Evolutionary conservation across 225 moss, liverwort and hornwort genomes (phyloP), one percentile per base, ranked within the genome.

Genomic region (Physcomitrellopsis africana): DNA sequence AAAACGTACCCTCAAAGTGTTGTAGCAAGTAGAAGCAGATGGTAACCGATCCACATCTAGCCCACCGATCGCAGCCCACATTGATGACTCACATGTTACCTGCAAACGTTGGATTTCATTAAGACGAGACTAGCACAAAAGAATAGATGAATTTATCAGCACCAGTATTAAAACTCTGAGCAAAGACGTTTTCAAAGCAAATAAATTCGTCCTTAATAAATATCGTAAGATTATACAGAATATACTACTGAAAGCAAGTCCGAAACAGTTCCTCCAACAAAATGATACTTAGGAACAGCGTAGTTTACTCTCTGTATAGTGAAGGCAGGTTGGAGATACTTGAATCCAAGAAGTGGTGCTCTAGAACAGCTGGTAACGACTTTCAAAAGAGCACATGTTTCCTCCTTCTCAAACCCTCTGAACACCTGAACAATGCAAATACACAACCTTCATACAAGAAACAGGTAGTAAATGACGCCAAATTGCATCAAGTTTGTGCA

Each of bases 361-460:
- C 94, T 84, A 37, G 94, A 95, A 85, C 94, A 95, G 79, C 94
- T 95, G 43, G 94, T 95, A 27, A 95, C 94, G 79, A 95, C 92
- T 80, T 95, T 95, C 24, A 95, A 78, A 45, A 95, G 89, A 42
- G 91, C 89, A 69, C 91, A 95, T 65, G 92, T 87, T 79, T 95
- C 94, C 69, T 91, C 87, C 37, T 91, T 72, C 80, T 92, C 94
- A 15, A 95, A 86, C 42, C 86, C 87, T 24, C 75, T 73, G 14
- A 95, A 91, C 60, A 95, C 94, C 94, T 94, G 89, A 37, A 47
- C 71, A 82, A 66, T 19, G 29, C 65, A 52, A 57, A 74, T 18
- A 32, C 41, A 18, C 20, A 71, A 15, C 11, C 64, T 45, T 62
- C 46, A 54, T 46, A 46, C 9, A 23, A 62, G 18, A 62, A 16